Base-by-base conservation (phyloP, 2,329 filamentous ascomycete species). In the Pseudocercospora crystallina region DNA sequence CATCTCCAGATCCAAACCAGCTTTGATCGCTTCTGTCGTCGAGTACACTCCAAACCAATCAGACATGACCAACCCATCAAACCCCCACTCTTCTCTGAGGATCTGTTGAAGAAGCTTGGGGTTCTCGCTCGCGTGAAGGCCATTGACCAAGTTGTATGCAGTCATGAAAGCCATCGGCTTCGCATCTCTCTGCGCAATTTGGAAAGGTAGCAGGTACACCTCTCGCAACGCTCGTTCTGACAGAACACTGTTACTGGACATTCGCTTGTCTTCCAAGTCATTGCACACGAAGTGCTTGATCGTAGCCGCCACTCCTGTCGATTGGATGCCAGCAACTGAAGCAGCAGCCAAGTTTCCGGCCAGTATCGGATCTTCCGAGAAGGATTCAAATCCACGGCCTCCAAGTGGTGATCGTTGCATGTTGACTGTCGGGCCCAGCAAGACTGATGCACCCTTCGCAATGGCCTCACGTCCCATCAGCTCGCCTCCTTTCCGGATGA, bases 341-440 rank as follows among this genome's bases (percentile, higher is more conserved):
- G 76, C 73, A 59, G 87, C 83, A 1, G 80, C 83, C 49, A 87
- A 78, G 63, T 89, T 85, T 3, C 86, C 47, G 88, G 87, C 89
- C 5, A 95, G 76, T 8, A 85, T 79, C 0, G 89, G 89, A 59
- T 94, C 89, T 68, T 94, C 89, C 0, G 87, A 90, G 67, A 90
- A 94, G 0, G 88, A 90, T 70, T 95, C 89, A 60, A 94, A 95
- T 57, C 90, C 90, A 53, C 89, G 80, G 13, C 89, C 89, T n/a
- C 89, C 89, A 0, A 94, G 77, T 0, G 89, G 89, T 43, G 87
- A 87, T 12, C 89, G 81, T 63, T 94, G 89, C 76, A 90, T 85
- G 72, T 89, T 90, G 31, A 90, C 84, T 1, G 88, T 91, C 2
- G 87, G 88, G 0, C 85, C 88, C 8, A 92, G 77, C 4, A 91